Percentiles rank a stretch among this genome's conserved stretches.
phyloP scores from a whole-genome alignment of 345 rosid species.

The Cardiospermum halicacabum region DNA sequence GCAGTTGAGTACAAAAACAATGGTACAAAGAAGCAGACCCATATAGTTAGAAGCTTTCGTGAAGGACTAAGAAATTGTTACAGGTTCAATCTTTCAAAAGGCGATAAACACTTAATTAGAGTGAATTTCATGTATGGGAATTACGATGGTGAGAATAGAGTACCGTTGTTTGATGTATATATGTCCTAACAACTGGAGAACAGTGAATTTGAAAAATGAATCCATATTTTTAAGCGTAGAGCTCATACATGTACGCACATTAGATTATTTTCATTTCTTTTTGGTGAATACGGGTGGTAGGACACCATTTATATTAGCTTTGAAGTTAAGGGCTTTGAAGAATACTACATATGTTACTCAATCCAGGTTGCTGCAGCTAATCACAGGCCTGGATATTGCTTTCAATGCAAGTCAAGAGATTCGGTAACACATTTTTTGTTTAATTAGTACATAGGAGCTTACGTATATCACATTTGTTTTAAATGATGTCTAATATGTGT shows the following conservation, averaged over 20 bases:
- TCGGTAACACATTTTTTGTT: background rate
- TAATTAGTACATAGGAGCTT: no score
- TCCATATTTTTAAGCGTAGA: slow-evolving; percentile 15
- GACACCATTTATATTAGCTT: slow-evolving; percentile 33
- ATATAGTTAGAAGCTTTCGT: slow-evolving; percentile 28
- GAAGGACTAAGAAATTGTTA: slow-evolving; percentile 41
- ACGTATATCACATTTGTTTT: no score
- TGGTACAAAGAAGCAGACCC: slow-evolving; percentile 8
- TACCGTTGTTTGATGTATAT: slow-evolving; percentile 31
- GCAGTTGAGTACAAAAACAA: slow-evolving; percentile 23
- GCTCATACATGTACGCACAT: slow-evolving; percentile 18
- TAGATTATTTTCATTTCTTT: slow-evolving; percentile 26
- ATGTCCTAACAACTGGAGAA: slow-evolving; percentile 13
- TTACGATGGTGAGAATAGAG: slow-evolving; percentile 26
- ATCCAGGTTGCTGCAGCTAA: slow-evolving; percentile 12
- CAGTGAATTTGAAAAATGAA: slow-evolving; percentile 13
- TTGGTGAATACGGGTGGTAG: slow-evolving; percentile 29
- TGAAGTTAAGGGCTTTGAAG: slow-evolving; percentile 31
- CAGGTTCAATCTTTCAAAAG: slow-evolving; percentile 23
- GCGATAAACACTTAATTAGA: slow-evolving; percentile 30
- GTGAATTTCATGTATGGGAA: slow-evolving; percentile 35
- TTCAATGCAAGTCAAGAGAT: no score
- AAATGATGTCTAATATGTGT: no score
- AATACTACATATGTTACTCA: slow-evolving; percentile 11
- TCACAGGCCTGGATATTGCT: background rate